These are phyloP conservation scores for Dendrobium chrysotoxum DNA, from an alignment of 106 monocot species.

Conservation along the genomic window DNA sequence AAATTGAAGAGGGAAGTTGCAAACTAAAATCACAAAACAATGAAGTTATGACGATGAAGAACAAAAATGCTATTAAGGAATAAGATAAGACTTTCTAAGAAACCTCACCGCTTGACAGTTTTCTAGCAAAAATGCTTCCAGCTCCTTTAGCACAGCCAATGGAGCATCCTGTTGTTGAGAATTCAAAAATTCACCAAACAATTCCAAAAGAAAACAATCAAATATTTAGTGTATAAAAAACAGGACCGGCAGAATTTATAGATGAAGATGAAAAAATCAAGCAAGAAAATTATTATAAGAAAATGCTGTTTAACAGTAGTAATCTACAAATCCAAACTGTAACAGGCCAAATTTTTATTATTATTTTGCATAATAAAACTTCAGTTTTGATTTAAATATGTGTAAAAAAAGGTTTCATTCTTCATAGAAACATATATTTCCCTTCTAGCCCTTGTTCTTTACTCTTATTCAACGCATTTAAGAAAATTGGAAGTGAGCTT, in stretches of 20 bases:
- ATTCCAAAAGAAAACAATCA: neutral
- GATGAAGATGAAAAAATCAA: neutral
- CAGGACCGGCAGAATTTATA: neutral
- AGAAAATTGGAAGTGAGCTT: neutral
- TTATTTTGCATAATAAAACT: neutral
- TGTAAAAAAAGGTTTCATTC: neutral
- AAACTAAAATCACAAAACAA: slow-evolving; percentile 11
- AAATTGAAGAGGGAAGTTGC: neutral
- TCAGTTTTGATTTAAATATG: neutral
- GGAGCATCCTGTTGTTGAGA: slow-evolving; percentile 55
- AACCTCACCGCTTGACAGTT: slow-evolving; percentile 61
- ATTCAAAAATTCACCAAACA: slow-evolving; percentile 1
- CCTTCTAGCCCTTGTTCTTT: neutral
- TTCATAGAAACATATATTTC: neutral
- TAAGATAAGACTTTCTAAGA: neutral
- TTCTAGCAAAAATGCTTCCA: slow-evolving; percentile 70
- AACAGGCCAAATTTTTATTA: neutral
- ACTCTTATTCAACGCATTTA: neutral
- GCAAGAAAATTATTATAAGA: neutral
- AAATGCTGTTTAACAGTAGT: neutral
- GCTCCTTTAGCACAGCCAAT: slow-evolving; percentile 47
- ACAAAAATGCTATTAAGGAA: neutral
- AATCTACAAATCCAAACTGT: neutral
- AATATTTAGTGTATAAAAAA: neutral
- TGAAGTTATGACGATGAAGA: neutral